Conservation (phyloP, 371 early-diverging fungal genomes). For the Mucor lusitanicus region DNA sequence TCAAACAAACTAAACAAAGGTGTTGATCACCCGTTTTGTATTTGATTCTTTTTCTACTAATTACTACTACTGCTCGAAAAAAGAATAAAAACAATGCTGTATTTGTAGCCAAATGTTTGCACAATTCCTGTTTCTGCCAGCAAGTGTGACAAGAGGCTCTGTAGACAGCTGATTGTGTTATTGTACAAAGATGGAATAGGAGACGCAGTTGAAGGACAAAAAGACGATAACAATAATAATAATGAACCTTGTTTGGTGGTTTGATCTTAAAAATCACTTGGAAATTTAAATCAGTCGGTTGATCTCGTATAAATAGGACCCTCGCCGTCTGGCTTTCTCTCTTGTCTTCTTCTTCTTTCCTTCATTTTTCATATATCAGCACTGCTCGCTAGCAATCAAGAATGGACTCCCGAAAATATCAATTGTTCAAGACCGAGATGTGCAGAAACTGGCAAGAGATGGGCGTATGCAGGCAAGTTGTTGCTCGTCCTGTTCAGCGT, state of each 20-base stretch:
- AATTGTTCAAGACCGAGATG: constrained; percentile 93
- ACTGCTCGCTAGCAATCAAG: background rate
- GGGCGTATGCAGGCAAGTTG: constrained; percentile 31
- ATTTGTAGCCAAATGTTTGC: background rate
- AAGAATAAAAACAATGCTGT: background rate
- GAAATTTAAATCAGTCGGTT: constrained; percentile 15
- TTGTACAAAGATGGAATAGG: background rate
- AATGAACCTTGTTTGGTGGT: constrained; percentile 7
- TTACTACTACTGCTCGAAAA: background rate
- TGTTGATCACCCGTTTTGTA: background rate
- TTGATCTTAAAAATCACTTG: constrained; percentile 25
- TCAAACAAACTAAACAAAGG: constrained; percentile 10
- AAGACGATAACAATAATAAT: background rate
- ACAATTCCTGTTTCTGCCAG: background rate
- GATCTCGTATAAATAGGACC: background rate
- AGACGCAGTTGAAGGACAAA: background rate
- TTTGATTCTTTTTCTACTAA: background rate
- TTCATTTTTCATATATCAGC: background rate
- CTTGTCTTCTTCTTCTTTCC: background rate
- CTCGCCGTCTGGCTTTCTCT: background rate
- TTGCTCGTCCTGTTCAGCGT: no score
- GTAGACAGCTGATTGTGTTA: constrained; percentile 1
- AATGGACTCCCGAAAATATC: constrained; percentile 28
- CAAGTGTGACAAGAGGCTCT: background rate
- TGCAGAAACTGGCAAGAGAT: constrained; percentile 86